These are phyloP conservation scores for Halenospora varia DNA, from an alignment of 495 filamentous ascomycete species.

Conservation along the genomic window DNA sequence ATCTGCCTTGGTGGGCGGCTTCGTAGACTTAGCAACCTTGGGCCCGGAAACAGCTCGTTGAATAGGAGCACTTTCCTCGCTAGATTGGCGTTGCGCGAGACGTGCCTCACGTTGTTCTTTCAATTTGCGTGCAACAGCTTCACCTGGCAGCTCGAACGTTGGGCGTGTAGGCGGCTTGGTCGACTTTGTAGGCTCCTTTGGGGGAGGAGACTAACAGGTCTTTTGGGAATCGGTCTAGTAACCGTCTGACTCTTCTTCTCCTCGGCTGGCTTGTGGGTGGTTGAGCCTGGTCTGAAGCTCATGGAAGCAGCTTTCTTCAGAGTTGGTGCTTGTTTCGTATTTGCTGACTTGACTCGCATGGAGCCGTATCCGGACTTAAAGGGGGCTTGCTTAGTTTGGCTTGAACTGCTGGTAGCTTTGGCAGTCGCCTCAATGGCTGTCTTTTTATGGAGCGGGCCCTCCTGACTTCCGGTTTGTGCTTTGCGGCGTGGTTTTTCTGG, in stretches of 20 bases:
- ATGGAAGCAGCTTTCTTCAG: constrained; percentile 17
- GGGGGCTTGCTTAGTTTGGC: background rate
- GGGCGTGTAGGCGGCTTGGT: constrained; percentile 60
- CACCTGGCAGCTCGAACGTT: constrained; percentile 67
- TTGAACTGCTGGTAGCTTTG: background rate
- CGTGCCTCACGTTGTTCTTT: constrained; percentile 49
- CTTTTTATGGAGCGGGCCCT: background rate
- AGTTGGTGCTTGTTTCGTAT: constrained; percentile 3
- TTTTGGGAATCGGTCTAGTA: constrained; percentile 24
- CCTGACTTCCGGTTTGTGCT: background rate
- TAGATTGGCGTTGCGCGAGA: constrained; percentile 28
- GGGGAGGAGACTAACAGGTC: constrained; percentile 39
- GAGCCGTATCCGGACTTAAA: constrained; percentile 9
- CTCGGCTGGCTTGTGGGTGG: constrained; percentile 11
- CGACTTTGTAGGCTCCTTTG: constrained; percentile 47
- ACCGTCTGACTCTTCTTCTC: constrained; percentile 12
- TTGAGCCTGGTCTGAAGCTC: constrained; percentile 8
- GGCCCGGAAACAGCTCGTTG: constrained; percentile 4
- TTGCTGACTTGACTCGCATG: constrained; percentile 15
- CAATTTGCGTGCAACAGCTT: constrained; percentile 60
- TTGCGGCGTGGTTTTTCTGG: constrained; percentile 22
- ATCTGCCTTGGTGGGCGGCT: constrained; percentile 53
- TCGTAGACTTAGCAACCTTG: constrained; percentile 48
- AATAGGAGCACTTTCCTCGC: constrained; percentile 12
- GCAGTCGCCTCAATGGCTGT: background rate